Conservation (phyloP, 164 flowering plant genomes). For the Malania oleifera region DNA sequence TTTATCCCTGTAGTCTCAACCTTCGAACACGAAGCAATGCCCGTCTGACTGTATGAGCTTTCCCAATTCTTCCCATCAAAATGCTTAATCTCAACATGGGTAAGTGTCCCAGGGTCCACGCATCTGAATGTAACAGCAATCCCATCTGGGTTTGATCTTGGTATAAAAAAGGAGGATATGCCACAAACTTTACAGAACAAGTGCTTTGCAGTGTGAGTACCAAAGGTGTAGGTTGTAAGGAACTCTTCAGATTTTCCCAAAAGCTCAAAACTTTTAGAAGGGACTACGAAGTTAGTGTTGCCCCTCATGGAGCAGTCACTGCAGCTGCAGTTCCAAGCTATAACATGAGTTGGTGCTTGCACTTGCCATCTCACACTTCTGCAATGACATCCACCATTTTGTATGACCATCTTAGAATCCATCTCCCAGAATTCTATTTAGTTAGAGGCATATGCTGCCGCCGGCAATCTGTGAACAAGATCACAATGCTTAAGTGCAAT, state of each 20-base stretch:
- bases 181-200: constrained; percentile 5
- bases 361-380: constrained; percentile 5
- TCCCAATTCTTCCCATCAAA: constrained; percentile 7
- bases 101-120: constrained; percentile 4
- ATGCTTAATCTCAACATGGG: constrained; percentile 8
- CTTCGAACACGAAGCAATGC: constrained; percentile 3
- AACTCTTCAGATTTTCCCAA: constrained; percentile 3
- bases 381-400: constrained; percentile 3
- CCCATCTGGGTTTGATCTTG: neutral
- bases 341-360: neutral
- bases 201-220: constrained; percentile 9
- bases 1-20: no score
- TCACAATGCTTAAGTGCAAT: no score
- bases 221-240: constrained; percentile 5
- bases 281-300: neutral
- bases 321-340: constrained; percentile 10
- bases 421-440: no score
- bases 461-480: no score
- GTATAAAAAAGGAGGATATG: constrained; percentile 4
- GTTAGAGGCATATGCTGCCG: no score
- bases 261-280: constrained; percentile 1
- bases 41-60: neutral
- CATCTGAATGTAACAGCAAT: constrained; percentile 5
- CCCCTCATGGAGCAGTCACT: constrained; percentile 3
- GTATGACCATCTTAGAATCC: neutral